phyloP scores from a whole-genome alignment of 73 alveolate genomes.

The Tetrahymena elliotti region DNA sequence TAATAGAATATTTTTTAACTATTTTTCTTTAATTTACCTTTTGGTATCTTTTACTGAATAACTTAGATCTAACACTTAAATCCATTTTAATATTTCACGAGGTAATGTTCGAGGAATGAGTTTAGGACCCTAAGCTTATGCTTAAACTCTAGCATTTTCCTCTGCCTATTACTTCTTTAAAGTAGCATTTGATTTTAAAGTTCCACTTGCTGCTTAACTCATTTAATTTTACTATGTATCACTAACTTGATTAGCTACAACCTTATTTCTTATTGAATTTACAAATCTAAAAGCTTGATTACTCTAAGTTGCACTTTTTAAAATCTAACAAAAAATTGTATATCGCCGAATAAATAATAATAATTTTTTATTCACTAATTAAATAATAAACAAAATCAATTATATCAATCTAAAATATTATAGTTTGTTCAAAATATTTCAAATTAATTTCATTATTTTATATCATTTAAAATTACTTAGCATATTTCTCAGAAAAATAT shows the following conservation, averaged over 20 bases:
- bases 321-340: background rate
- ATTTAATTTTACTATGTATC: background rate
- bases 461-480: too few relatives aligned
- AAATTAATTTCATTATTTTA: too few relatives aligned
- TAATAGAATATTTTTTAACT: background rate
- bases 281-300: background rate
- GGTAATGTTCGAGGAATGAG: slow-evolving; percentile 49
- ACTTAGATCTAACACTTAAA: slow-evolving; percentile 74
- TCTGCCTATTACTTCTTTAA: background rate
- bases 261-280: background rate
- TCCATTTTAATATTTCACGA: slow-evolving; percentile 88
- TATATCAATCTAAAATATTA: background rate
- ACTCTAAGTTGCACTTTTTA: background rate
- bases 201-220: background rate
- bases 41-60: slow-evolving; percentile 73
- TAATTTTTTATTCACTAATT: background rate
- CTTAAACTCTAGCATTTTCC: background rate
- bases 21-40: slow-evolving; percentile 22
- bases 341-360: background rate
- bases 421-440: background rate
- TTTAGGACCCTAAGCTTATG: background rate
- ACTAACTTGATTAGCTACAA: background rate
- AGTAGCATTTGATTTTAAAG: background rate
- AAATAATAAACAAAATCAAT: background rate
- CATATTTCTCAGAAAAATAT: too few relatives aligned